A percentile compares a stretch with the other conserved stretches of the same genome.
phyloP scores from a whole-genome alignment of 116 monocot genomes.

The Iris pallida region DNA sequence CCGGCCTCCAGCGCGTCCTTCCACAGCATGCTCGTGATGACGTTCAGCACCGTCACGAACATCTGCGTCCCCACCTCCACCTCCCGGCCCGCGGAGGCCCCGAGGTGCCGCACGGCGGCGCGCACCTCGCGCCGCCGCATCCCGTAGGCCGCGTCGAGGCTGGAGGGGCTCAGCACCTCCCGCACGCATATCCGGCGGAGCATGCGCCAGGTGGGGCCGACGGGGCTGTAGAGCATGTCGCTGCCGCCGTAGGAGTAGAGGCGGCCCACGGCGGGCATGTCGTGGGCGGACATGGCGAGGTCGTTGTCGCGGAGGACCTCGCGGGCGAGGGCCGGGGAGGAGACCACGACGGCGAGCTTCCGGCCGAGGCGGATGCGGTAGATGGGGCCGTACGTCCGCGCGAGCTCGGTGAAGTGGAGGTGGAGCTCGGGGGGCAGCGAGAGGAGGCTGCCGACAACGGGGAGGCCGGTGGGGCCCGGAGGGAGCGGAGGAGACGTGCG shows the following conservation, averaged over 20 bases:
- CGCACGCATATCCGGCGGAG: background rate
- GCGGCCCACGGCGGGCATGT: background rate
- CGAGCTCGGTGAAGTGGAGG: conserved; percentile 4
- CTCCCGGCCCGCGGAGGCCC: background rate
- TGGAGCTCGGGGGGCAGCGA: conserved; percentile 6
- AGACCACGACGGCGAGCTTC: conserved; percentile 16
- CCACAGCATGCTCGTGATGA: background rate
- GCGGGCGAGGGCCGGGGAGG: conserved; percentile 8
- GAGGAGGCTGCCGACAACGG: conserved; percentile 28
- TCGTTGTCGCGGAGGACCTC: conserved; percentile 12
- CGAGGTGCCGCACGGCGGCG: background rate
- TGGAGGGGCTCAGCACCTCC: background rate
- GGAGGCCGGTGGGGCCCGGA: conserved; percentile 10
- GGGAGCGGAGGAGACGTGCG: background rate
- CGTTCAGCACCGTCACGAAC: background rate
- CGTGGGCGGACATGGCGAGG: background rate
- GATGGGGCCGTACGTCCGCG: conserved; percentile 10
- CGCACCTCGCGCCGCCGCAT: too few relatives aligned
- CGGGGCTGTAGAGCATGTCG: background rate
- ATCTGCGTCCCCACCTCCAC: background rate
- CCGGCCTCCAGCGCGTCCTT: background rate
- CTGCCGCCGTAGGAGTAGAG: background rate
- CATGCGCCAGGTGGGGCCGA: background rate
- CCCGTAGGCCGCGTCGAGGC: background rate
- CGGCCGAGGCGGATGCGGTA: conserved; percentile 16